Evolutionary conservation across 306 rosid species (phyloP), one percentile per base, ranked within the genome.

Genomic region (Cucumis melo): DNA sequence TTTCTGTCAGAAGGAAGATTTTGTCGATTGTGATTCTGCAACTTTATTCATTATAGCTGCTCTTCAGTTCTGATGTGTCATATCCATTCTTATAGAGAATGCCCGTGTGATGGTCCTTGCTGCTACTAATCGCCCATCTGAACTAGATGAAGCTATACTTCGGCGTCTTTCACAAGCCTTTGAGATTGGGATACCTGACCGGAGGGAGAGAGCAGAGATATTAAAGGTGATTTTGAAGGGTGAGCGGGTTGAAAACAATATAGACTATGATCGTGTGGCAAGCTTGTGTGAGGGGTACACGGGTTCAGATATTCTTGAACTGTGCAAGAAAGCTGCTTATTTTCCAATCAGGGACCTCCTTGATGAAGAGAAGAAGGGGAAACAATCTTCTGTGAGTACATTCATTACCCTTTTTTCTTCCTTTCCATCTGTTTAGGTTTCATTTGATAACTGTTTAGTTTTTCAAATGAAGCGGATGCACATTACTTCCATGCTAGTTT

Each of bases 101-200:
- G 98, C 99, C 78, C 97, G 81, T 75, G 99, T 95, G 46, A 90
- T 95, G 98, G 99, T 95, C 73, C 97, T 95, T 78, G 93, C 97
- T 60, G 99, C 99, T 19, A 95, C 99, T 38, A 95, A 95, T 84
- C 99, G 99, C 57, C 99, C 99, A 68, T 89, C 99, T 46, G 98
- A 95, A 79, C 97, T 95, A 71, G 99, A 95, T 80, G 99, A 95
- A 87, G 99, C 99, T 65, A 95, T 95, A 70, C 99, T 95, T 44
- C 77, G 99, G n/a, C 99, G 99, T 63, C 91, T 95, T 86, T 96
- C 99, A 80, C 99, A 95, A 77, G 90, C 99, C 64, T 95, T 95
- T 86, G 98, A 95, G 83, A 92, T 95, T 74, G 98, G 97, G 77
- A 53, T 84, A 55, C 99, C 99, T 9, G 91, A 87, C 79, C 83